phyloP scores from a whole-genome alignment of 1,139 yeast species.

The Torulaspora globosa region DNA sequence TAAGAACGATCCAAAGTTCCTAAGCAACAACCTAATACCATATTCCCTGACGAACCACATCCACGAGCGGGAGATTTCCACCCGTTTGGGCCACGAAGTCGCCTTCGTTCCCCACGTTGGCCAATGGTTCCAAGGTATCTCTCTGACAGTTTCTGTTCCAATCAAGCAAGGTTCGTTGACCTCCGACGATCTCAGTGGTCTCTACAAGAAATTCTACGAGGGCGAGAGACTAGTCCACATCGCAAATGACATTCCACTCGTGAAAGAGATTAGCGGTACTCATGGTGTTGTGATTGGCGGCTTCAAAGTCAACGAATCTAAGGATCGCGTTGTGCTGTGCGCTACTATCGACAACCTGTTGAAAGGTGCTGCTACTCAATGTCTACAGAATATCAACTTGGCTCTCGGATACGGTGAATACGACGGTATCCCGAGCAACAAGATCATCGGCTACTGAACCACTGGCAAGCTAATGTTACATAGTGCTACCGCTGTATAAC shows the following conservation, averaged over 20 bases:
- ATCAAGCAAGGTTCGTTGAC: conserved; percentile 65
- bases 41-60: conserved; percentile 94
- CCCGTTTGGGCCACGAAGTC: conserved; percentile 70
- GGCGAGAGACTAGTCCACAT: conserved; percentile 83
- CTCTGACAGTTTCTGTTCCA: conserved; percentile 89
- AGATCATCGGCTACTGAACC: conserved; percentile 19
- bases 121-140: conserved; percentile 98
- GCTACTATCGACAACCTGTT: conserved; percentile 93
- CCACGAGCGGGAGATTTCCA: conserved; percentile 88
- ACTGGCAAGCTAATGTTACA: background rate
- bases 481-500: background rate
- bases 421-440: conserved; percentile 76
- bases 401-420: conserved; percentile 88
- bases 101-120: conserved; percentile 97
- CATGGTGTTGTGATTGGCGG: conserved; percentile 96
- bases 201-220: conserved; percentile 83
- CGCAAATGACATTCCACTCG: conserved; percentile 63
- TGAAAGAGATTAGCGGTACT: conserved; percentile 84
- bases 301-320: conserved; percentile 83
- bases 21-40: conserved; percentile 83
- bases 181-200: conserved; percentile 74
- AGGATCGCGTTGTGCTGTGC: conserved; percentile 86
- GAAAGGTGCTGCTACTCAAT: conserved; percentile 98
- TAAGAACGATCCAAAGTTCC: conserved; percentile 74
- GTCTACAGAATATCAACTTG: conserved; percentile 90